phyloP scores from a whole-genome alignment of 805 yeast species.

The Phaffomyces opuntiae region DNA sequence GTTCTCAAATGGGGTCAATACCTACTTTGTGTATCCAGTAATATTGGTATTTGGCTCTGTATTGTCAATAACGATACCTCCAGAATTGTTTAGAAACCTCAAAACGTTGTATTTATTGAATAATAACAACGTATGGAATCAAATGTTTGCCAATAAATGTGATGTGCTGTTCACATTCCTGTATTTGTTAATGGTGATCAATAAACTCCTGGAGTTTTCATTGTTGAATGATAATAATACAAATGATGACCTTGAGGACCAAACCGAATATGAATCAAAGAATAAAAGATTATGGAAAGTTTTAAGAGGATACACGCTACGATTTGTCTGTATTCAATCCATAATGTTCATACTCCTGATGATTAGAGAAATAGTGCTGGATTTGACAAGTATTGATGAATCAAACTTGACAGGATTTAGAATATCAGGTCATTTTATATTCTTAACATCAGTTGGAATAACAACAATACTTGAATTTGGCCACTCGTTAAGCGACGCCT shows the following conservation, averaged over 20 bases:
- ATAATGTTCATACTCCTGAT: not conserved
- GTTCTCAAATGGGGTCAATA: slow-evolving; percentile 3
- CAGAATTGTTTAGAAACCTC: slow-evolving; percentile 4
- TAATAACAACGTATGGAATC: slow-evolving; percentile 11
- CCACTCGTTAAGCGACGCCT: slow-evolving; percentile 2
- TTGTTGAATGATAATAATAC: slow-evolving; percentile 1
- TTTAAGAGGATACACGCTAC: slow-evolving; percentile 1
- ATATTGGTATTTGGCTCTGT: slow-evolving; percentile 5
- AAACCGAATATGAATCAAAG: not conserved
- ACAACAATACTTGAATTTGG: slow-evolving; percentile 3
- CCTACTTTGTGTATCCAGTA: slow-evolving; percentile 6
- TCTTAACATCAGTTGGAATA: slow-evolving; percentile 5
- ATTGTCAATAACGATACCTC: slow-evolving; percentile 3
- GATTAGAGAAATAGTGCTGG: not conserved
- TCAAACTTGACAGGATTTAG: slow-evolving; percentile 4
- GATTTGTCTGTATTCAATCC: not conserved
- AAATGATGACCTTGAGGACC: not conserved
- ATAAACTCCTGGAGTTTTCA: slow-evolving; percentile 1
- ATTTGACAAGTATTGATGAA: slow-evolving; percentile 1
- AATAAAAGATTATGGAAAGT: not conserved
- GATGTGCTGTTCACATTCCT: slow-evolving; percentile 8
- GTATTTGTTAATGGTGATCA: slow-evolving; percentile 4
- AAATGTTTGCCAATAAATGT: slow-evolving; percentile 15
- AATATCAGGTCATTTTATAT: slow-evolving; percentile 7
- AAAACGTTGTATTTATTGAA: slow-evolving; percentile 7